Evolutionary conservation across 2,329 filamentous ascomycete genomes (phyloP).

Genomic region (Fusarium piperis): DNA sequence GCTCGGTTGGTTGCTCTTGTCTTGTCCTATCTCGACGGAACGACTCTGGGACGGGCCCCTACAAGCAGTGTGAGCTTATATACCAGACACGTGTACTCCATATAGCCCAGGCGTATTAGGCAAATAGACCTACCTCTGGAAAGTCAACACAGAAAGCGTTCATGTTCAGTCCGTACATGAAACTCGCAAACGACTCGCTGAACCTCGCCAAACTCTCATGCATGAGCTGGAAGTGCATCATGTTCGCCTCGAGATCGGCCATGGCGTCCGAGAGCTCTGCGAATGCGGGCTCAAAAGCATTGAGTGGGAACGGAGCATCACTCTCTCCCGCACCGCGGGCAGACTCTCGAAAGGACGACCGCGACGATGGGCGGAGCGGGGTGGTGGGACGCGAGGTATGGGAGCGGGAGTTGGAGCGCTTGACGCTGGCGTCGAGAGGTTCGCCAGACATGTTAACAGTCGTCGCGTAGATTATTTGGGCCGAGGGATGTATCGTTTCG

Average conservation of each 20-base stretch:
- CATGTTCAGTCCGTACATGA: constrained; percentile 97
- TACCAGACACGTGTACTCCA: not conserved
- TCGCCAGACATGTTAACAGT: constrained; percentile 41
- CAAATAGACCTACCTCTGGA: constrained; percentile 73
- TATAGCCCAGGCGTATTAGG: not conserved
- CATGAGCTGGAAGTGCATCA: constrained; percentile 97
- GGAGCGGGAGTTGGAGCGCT: constrained; percentile 68
- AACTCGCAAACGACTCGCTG: constrained; percentile 94
- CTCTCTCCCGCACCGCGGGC: constrained; percentile 64
- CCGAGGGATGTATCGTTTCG: not conserved
- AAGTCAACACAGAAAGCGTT: constrained; percentile 99
- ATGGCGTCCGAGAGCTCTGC: constrained; percentile 93
- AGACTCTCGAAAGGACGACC: constrained; percentile 86
- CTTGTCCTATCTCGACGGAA: constrained; percentile 74
- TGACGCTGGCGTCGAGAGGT: constrained; percentile 37
- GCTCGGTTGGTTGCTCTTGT: constrained; percentile 55
- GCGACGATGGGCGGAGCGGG: constrained; percentile 87
- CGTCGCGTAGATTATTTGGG: not conserved
- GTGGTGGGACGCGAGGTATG: constrained; percentile 85
- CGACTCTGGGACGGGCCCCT: constrained; percentile 86
- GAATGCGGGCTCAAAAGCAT: constrained; percentile 87
- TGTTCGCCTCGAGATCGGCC: constrained; percentile 95
- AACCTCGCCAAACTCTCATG: constrained; percentile 94
- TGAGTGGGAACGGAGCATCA: constrained; percentile 74
- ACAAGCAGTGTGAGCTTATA: constrained; percentile 7